Conservation (phyloP, 352 stramenopile species). For the Phytophthora vignae region DNA sequence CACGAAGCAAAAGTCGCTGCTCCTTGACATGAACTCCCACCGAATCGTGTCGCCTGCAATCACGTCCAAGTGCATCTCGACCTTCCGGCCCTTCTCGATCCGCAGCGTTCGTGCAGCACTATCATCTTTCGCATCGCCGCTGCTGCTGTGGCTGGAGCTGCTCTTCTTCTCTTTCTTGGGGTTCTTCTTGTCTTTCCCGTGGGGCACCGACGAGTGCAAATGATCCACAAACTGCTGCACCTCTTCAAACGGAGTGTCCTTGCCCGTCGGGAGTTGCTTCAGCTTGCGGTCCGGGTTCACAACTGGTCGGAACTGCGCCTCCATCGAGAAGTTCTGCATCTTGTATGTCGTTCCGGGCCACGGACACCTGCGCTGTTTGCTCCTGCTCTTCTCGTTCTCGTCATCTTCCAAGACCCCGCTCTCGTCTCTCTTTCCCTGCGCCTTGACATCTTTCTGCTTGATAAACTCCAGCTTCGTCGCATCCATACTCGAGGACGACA, state of each 20-base stretch:
- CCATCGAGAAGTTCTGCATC: constrained; percentile 74
- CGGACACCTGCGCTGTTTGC: constrained; percentile 47
- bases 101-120: constrained; percentile 39
- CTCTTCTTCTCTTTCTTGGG: constrained; percentile 18
- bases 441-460: constrained; percentile 64
- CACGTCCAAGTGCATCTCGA: constrained; percentile 88
- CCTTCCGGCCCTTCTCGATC: constrained; percentile 65
- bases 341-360: constrained; percentile 79
- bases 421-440: constrained; percentile 37
- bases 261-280: constrained; percentile 41
- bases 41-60: constrained; percentile 63
- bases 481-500: constrained; percentile 70
- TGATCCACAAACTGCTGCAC: constrained; percentile 72
- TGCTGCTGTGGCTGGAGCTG: constrained; percentile 19
- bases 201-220: constrained; percentile 45
- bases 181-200: constrained; percentile 39
- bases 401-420: constrained; percentile 34
- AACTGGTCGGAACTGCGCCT: constrained; percentile 61
- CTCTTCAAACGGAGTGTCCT: constrained; percentile 55
- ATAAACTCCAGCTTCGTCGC: constrained; percentile 63
- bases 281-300: constrained; percentile 62
- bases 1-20: constrained; percentile 68
- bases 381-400: constrained; percentile 38
- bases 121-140: constrained; percentile 14
- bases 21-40: constrained; percentile 71